phyloP scores from a whole-genome alignment of 208 protist genomes.

The Crithidia fasciculata region DNA sequence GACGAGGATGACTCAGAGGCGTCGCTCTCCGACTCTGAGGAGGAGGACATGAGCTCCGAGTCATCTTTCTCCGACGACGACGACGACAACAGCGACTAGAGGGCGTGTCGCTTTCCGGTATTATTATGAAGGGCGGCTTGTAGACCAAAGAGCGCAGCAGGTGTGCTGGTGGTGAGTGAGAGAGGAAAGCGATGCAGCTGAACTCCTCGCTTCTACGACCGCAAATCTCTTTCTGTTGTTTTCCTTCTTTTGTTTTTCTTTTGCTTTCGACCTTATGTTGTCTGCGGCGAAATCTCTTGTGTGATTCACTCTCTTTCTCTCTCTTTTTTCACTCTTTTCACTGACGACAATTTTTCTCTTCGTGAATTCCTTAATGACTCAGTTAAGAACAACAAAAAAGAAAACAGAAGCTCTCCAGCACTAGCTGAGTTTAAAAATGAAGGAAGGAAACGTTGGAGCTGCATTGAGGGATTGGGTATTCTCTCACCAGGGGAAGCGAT shows the following conservation, averaged over 20 bases:
- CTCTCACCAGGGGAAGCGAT: too few species aligned
- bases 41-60: slow-evolving; percentile 27
- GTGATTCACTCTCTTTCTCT: too few species aligned
- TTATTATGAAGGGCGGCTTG: neutral
- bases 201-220: neutral
- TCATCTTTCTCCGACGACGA: slow-evolving; percentile 26
- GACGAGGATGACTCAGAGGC: slow-evolving; percentile 33
- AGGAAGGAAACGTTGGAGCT: too few species aligned
- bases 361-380: too few species aligned
- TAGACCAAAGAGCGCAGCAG: too few species aligned
- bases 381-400: too few species aligned
- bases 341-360: too few species aligned
- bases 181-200: neutral
- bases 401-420: too few species aligned
- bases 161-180: neutral
- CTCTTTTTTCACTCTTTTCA: too few species aligned
- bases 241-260: slow-evolving; percentile 18
- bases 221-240: slow-evolving; percentile 4
- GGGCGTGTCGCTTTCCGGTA: slow-evolving; percentile 4
- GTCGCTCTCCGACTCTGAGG: slow-evolving; percentile 21
- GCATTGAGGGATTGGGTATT: too few species aligned
- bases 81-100: slow-evolving; percentile 28
- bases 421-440: too few species aligned
- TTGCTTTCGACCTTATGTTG: neutral
- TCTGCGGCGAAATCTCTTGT: neutral